These are phyloP conservation scores for Pythium utonaiense DNA, from an alignment of 352 stramenopile species.

Conservation along the genomic window DNA sequence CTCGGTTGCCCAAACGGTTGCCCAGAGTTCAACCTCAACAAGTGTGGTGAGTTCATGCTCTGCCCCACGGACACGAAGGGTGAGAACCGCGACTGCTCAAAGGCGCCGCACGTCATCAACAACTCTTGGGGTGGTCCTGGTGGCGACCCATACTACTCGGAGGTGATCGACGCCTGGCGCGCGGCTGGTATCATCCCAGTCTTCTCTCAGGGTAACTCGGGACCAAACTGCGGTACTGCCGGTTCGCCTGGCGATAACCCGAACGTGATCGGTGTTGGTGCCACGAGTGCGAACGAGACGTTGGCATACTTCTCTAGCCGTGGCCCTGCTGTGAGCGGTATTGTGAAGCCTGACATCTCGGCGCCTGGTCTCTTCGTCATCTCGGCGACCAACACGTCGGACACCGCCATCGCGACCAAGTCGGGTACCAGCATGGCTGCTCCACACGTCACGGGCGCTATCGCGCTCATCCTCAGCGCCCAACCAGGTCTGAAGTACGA, in stretches of 20 bases:
- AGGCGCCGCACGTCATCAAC: constrained; percentile 30
- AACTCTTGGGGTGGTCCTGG: constrained; percentile 26
- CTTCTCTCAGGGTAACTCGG: constrained; percentile 28
- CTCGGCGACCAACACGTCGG: constrained; percentile 11
- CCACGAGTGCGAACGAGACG: constrained; percentile 16
- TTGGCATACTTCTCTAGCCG: constrained; percentile 25
- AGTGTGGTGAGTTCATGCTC: constrained; percentile 22
- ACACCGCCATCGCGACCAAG: constrained; percentile 17
- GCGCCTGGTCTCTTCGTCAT: constrained; percentile 22
- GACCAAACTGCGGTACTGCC: constrained; percentile 21
- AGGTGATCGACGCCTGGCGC: constrained; percentile 19
- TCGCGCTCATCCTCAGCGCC: constrained; percentile 23
- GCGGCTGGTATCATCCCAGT: constrained; percentile 28
- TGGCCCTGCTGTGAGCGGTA: constrained; percentile 8
- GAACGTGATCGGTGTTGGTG: constrained; percentile 28
- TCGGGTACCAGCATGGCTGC: constrained; percentile 29
- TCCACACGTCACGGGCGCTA: constrained; percentile 27
- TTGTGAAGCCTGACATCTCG: constrained; percentile 28
- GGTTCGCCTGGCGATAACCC: constrained; percentile 25
- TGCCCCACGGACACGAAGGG: constrained; percentile 18
- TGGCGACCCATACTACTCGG: constrained; percentile 7
- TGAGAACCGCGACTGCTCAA: constrained; percentile 26
- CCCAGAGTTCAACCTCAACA: constrained; percentile 12
- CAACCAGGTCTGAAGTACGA: constrained; percentile 24
- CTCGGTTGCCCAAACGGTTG: constrained; percentile 16